Evolutionary conservation across 2,329 filamentous ascomycete genomes (phyloP), one percentile per base, ranked within the genome.

Genomic region (Ceratocystis variospora): DNA sequence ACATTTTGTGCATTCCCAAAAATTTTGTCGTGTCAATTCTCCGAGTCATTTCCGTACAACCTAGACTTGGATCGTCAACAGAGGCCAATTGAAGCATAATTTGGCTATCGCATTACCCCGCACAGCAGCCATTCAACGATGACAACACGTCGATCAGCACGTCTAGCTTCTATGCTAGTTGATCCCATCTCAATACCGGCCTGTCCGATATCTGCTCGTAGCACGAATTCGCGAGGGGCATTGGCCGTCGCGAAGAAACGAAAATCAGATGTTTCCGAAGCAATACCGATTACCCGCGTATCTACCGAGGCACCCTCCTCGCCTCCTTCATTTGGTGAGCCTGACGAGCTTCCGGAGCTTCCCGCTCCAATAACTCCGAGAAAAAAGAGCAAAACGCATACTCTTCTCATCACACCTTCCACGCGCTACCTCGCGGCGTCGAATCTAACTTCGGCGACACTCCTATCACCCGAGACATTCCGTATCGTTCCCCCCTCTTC

Each of bases 381-480:
- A 33, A 73, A 72, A 55, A 80, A 77, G 19, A 19, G 12, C 44
- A 48, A 50, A 25, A 12, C 44, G 8, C 45, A 63, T n/a, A 2
- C 22, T 12, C 46, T 63, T 66, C 76, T 77, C 57, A 76, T 72
- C 41, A 74, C 77, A 25, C 73, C 74, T 15, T 75, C 75, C 1
- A 75, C 81, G 45, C 75, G 78, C 63, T 81, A 86, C 28, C 80
- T 87, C 1, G 86, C 85, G 15, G 79, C 85, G 69, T 84, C 87
- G 0, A 81, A 81, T 70, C 76, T 78, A 15, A 88, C 87, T 55
- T 90, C 90, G 73, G 88, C 87, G 0, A 80, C 83, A 0, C 78
- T 92, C 8, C 75, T 89, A n/a, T 89, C 88, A 0, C 87, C 88
- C 1, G 82, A 86, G 72, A 86, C 87, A 2, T 87, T 85, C 2